These are phyloP conservation scores for Salix viminalis DNA, from an alignment of 345 rosid genomes.

Conservation along the genomic window DNA sequence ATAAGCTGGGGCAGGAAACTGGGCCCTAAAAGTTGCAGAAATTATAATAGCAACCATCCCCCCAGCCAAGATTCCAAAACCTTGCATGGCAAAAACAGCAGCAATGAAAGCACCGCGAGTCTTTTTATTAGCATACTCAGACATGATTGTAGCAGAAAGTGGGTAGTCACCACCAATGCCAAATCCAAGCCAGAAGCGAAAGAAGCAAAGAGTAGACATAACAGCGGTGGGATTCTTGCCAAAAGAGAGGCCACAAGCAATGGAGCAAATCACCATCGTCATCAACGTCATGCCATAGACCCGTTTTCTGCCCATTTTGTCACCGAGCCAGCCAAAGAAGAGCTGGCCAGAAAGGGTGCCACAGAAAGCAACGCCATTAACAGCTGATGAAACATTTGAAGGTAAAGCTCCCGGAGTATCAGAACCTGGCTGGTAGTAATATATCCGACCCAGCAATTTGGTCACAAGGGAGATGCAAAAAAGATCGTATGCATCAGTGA, in stretches of 20 bases:
- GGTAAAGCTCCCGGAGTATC: slow-evolving; percentile 55
- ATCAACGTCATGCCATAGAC: slow-evolving; percentile 65
- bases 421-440: slow-evolving; percentile 47
- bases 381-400: slow-evolving; percentile 50
- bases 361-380: slow-evolving; percentile 68
- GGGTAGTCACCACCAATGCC: slow-evolving; percentile 90
- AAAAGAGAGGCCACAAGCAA: slow-evolving; percentile 63
- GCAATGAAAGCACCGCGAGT: slow-evolving; percentile 76
- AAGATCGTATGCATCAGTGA: slow-evolving; percentile 77
- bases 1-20: slow-evolving; percentile 41
- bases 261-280: slow-evolving; percentile 56
- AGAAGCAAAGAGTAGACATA: slow-evolving; percentile 67
- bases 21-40: slow-evolving; percentile 34
- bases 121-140: slow-evolving; percentile 70
- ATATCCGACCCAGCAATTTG: slow-evolving; percentile 66
- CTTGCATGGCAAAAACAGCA: slow-evolving; percentile 80
- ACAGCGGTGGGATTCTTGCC: slow-evolving; percentile 36
- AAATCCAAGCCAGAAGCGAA: slow-evolving; percentile 81
- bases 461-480: slow-evolving; percentile 73
- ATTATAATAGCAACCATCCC: slow-evolving; percentile 46
- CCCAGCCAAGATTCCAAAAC: slow-evolving; percentile 64
- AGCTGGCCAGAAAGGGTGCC: slow-evolving; percentile 76
- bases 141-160: slow-evolving; percentile 84
- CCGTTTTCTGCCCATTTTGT: slow-evolving; percentile 62
- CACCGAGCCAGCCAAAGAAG: slow-evolving; percentile 85